phyloP scores from a whole-genome alignment of 331 rosid species.

The Quercus lobata region DNA sequence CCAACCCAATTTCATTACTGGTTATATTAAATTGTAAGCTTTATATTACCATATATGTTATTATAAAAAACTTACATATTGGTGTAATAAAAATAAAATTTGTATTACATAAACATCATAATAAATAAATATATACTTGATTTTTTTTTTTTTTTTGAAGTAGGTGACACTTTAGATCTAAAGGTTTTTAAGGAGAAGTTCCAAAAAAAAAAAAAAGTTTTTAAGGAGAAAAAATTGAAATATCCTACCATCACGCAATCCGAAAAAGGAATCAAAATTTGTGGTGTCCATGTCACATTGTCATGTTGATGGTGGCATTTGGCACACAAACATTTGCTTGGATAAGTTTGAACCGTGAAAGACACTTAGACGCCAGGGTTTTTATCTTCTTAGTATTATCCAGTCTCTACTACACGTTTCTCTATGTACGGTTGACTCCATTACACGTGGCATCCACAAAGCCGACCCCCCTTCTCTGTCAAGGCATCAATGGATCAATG shows the following conservation, averaged over 20 bases:
- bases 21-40: too few relatives aligned
- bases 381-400: too few relatives aligned
- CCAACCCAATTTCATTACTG: too few relatives aligned
- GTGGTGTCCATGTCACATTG: not conserved
- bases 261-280: not conserved
- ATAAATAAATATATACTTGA: too few relatives aligned
- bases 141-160: not conserved
- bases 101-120: too few relatives aligned
- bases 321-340: conserved; percentile 18
- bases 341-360: conserved; percentile 11
- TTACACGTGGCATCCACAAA: not conserved
- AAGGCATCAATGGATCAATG: too few relatives aligned
- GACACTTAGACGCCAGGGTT: not conserved
- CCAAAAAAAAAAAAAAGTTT: not conserved
- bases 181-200: too few relatives aligned
- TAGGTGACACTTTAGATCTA: too few relatives aligned
- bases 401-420: not conserved
- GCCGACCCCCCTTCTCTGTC: too few relatives aligned
- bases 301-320: not conserved
- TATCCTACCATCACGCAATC: not conserved
- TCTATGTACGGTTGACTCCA: not conserved
- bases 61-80: too few relatives aligned
- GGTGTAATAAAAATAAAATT: too few relatives aligned
- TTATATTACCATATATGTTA: too few relatives aligned
- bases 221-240: not conserved